Evolutionary conservation across 139 green algal genomes (phyloP), one percentile per base, ranked within the genome.

Genomic region (Chlamydomonas eustigma): DNA sequence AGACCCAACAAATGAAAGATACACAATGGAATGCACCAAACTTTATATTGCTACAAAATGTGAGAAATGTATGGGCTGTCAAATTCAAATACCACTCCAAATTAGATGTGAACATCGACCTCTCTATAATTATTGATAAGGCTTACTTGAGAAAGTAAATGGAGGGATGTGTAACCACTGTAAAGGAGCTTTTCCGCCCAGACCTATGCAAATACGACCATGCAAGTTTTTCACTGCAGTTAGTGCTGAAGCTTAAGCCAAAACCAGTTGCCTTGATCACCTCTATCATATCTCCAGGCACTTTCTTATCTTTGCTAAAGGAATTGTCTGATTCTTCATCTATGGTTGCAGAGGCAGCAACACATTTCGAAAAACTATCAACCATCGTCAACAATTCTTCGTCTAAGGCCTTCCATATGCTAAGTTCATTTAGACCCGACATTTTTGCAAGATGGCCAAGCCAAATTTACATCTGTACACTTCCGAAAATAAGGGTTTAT

Each of bases 221-320:
- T n/a, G n/a, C n/a, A n/a, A n/a, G n/a, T n/a, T n/a, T n/a, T n/a
- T n/a, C n/a, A n/a, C n/a, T n/a, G n/a, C n/a, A n/a, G n/a, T n/a
- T n/a, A n/a, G n/a, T n/a, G n/a, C n/a, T n/a, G n/a, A n/a, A n/a
- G n/a, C n/a, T n/a, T n/a, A n/a, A n/a, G n/a, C n/a, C n/a, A n/a
- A n/a, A n/a, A n/a, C n/a, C n/a, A n/a, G n/a, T n/a, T n/a, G n/a
- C n/a, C n/a, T n/a, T n/a, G n/a, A n/a, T 18, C 44, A 58, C 44
- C 74, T 86, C 81, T 34, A 83, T 44, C 50, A 86, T 31, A 64
- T 86, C 81, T 0, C 77, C 81, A 64, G 81, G 73, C 1, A 67
- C 50, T 50, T 76, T 79, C 22, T 63, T 72, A 51, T 83, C 73
- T 8, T 68, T 58, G 8, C 51, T 6, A n/a, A 63, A 58, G 2